A percentile compares a stretch with the other conserved stretches of the same genome.
Conservation (phyloP, 768 basidiomycete species). For the Pulveroboletus sp. region DNA sequence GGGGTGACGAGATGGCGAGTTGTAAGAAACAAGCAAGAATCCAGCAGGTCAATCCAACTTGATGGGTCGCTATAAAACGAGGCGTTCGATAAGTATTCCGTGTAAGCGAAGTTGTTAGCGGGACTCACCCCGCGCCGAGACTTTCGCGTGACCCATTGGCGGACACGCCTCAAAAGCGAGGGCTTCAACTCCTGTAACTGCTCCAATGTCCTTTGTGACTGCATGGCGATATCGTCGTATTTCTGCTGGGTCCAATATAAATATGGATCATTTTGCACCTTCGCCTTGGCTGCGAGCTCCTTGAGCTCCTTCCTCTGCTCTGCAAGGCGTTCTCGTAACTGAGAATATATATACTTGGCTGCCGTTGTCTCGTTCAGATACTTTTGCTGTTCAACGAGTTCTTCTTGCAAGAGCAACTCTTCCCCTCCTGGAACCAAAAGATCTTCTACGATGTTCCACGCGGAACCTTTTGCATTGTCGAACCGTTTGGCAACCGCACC, state of each 20-base stretch:
- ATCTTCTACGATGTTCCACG: neutral
- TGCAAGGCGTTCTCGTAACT: slow-evolving; percentile 10
- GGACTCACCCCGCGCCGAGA: too few relatives aligned
- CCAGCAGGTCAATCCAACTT: too few relatives aligned
- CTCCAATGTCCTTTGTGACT: too few relatives aligned
- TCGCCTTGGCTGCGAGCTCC: slow-evolving; percentile 18
- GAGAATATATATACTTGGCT: slow-evolving; percentile 14
- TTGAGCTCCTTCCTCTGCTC: slow-evolving; percentile 14
- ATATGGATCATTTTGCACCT: slow-evolving; percentile 3
- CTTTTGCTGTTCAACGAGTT: slow-evolving; percentile 9
- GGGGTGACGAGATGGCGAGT: too few relatives aligned
- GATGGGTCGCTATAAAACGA: too few relatives aligned
- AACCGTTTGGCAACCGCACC: slow-evolving; percentile 3
- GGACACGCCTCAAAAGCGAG: too few relatives aligned
- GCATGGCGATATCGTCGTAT: too few relatives aligned
- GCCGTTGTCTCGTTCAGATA: slow-evolving; percentile 21
- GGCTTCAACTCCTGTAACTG: too few relatives aligned
- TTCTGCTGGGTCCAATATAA: slow-evolving; percentile 5
- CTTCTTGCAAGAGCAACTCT: slow-evolving; percentile 17
- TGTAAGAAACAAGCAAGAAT: too few relatives aligned
- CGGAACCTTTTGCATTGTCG: neutral
- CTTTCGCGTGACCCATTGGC: too few relatives aligned
- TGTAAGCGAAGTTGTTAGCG: too few relatives aligned
- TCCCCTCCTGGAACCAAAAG: neutral
- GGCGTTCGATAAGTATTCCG: too few relatives aligned